Evolutionary conservation across 768 basidiomycete genomes (phyloP).

Genomic region (Boletus rex-veris): DNA sequence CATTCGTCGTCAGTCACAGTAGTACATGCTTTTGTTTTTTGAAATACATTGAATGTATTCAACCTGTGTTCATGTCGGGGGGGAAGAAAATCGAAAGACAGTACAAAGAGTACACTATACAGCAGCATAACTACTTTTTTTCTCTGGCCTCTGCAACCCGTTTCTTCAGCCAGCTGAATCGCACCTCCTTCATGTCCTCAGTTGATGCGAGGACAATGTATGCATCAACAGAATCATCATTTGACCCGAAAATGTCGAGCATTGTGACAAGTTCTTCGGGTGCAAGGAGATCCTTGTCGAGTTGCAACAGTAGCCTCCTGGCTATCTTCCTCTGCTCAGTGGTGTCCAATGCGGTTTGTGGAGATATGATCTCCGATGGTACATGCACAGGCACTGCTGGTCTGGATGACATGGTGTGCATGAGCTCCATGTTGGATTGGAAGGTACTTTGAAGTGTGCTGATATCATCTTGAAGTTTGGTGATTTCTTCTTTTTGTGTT

Average conservation of each 20-base stretch:
- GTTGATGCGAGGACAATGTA: neutral
- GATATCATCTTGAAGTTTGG: too few species aligned
- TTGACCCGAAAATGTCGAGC: neutral
- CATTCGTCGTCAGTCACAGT: too few species aligned
- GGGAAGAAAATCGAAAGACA: too few species aligned
- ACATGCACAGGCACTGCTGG: neutral
- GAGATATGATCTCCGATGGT: neutral
- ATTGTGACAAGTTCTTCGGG: neutral
- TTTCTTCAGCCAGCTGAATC: neutral
- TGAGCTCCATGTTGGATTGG: neutral
- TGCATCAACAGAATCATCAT: neutral
- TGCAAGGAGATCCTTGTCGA: neutral
- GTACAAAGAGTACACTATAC: too few species aligned
- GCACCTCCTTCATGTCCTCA: neutral
- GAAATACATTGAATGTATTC: too few species aligned
- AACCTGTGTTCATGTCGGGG: too few species aligned
- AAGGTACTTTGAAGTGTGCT: neutral
- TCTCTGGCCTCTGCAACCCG: neutral
- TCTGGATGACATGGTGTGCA: neutral
- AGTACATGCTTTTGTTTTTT: too few species aligned
- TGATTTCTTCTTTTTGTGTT: too few species aligned
- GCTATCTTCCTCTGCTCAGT: neutral
- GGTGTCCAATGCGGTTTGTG: neutral
- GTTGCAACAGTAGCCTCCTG: neutral
- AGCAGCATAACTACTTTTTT: too few species aligned